phyloP scores from a whole-genome alignment of 2,329 filamentous ascomycete genomes.

The Cladophialophora chaetospira region DNA sequence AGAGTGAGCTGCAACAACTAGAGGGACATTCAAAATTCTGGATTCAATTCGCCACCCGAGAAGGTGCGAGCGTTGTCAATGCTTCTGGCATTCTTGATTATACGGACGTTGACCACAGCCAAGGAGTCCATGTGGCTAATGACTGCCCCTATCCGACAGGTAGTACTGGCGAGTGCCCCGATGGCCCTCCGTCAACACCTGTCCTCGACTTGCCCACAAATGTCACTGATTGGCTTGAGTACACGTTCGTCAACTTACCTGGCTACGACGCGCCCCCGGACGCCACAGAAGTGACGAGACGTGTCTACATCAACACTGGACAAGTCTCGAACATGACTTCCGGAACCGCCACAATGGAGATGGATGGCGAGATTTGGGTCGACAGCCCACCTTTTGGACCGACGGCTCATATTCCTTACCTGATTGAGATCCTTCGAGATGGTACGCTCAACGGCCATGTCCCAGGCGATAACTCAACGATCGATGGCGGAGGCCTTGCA shows the following conservation, averaged over 20 bases:
- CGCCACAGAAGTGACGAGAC: constrained; percentile 51
- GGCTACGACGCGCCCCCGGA: constrained; percentile 30
- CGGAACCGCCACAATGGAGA: constrained; percentile 22
- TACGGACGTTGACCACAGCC: constrained; percentile 3
- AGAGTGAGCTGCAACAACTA: constrained; percentile 30
- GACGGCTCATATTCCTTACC: constrained; percentile 43
- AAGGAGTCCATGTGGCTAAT: background rate
- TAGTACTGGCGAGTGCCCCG: background rate
- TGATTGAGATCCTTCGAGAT: constrained; percentile 50
- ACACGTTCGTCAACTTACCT: constrained; percentile 30
- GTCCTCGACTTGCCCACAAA: constrained; percentile 31
- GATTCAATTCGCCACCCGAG: constrained; percentile 41
- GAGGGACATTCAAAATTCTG: constrained; percentile 51
- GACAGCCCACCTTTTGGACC: constrained; percentile 21
- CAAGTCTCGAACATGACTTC: constrained; percentile 33
- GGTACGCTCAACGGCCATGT: constrained; percentile 33
- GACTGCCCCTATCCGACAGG: constrained; percentile 23
- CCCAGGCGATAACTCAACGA: constrained; percentile 45
- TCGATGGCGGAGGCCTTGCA: constrained; percentile 48
- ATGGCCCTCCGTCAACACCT: constrained; percentile 9
- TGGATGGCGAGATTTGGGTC: constrained; percentile 39
- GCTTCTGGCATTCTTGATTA: constrained; percentile 37
- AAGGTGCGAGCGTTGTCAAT: constrained; percentile 29
- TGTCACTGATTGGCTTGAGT: constrained; percentile 33
- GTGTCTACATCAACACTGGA: constrained; percentile 48